These are phyloP conservation scores for Saraca asoca DNA, from an alignment of 331 rosid genomes.

Conservation along the genomic window DNA sequence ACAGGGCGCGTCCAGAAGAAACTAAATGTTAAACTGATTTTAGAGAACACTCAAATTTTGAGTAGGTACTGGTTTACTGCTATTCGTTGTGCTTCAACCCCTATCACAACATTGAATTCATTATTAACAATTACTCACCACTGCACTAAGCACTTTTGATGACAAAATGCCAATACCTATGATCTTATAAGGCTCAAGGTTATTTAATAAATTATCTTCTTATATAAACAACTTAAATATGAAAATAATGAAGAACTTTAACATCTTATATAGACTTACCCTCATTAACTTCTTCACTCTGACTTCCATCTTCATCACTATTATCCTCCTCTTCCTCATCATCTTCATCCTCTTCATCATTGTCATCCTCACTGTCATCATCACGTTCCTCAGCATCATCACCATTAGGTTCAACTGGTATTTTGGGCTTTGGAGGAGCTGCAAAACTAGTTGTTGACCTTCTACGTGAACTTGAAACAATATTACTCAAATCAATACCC, in stretches of 20 bases:
- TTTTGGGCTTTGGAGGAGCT: slow-evolving; percentile 73
- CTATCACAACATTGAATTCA: slow-evolving; percentile 23
- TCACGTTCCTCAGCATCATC: slow-evolving; percentile 47
- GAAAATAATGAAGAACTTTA: slow-evolving; percentile 11
- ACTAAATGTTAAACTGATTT: slow-evolving; percentile 7
- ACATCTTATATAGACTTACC: slow-evolving; percentile 49
- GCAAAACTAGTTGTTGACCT: slow-evolving; percentile 65
- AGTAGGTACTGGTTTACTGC: neutral
- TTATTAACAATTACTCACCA: neutral
- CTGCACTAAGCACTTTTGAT: slow-evolving; percentile 17
- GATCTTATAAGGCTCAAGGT: neutral
- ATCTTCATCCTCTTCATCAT: slow-evolving; percentile 46
- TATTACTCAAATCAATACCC: slow-evolving; percentile 90
- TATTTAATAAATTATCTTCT: slow-evolving; percentile 4
- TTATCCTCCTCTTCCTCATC: slow-evolving; percentile 26
- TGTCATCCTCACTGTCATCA: slow-evolving; percentile 41
- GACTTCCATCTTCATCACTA: slow-evolving; percentile 53
- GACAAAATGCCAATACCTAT: slow-evolving; percentile 17
- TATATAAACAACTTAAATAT: slow-evolving; percentile 11
- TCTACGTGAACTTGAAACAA: slow-evolving; percentile 82
- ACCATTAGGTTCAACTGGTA: slow-evolving; percentile 57
- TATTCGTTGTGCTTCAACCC: slow-evolving; percentile 5
- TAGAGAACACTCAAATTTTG: neutral
- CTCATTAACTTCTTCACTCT: slow-evolving; percentile 68
- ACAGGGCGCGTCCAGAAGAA: too few relatives aligned